A percentile compares a stretch with the other conserved stretches of the same genome.
phyloP scores from a whole-genome alignment of 768 basidiomycete genomes.

The Xerocomus potaroensis region DNA sequence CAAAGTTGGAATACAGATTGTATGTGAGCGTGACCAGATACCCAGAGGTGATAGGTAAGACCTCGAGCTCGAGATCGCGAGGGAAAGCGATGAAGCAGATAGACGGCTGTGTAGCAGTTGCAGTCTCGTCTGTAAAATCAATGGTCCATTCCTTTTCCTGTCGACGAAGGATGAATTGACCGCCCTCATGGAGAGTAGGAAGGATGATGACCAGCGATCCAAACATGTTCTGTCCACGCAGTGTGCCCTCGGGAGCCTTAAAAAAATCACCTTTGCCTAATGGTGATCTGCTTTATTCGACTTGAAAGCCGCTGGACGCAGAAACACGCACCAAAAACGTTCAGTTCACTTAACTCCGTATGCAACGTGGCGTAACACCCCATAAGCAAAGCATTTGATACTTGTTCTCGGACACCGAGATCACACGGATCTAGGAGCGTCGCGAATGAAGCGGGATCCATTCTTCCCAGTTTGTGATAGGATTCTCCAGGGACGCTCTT shows the following conservation, averaged over 20 bases:
- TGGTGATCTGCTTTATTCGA: background rate
- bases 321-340: slow-evolving; percentile 37
- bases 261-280: slow-evolving; percentile 38
- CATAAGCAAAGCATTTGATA: slow-evolving; percentile 14
- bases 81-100: slow-evolving; percentile 39
- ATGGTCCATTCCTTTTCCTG: slow-evolving; percentile 28
- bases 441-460: slow-evolving; percentile 35
- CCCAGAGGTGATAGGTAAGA: slow-evolving; percentile 9
- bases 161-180: slow-evolving; percentile 37
- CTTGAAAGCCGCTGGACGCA: background rate
- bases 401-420: slow-evolving; percentile 22
- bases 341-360: slow-evolving; percentile 41
- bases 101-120: background rate
- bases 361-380: slow-evolving; percentile 22
- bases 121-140: slow-evolving; percentile 29
- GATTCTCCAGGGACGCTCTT: slow-evolving; percentile 40
- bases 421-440: slow-evolving; percentile 29
- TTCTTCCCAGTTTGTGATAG: slow-evolving; percentile 44
- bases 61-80: slow-evolving; percentile 41
- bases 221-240: slow-evolving; percentile 41
- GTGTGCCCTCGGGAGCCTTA: slow-evolving; percentile 48
- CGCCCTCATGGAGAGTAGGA: slow-evolving; percentile 44
- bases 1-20: background rate
- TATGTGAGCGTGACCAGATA: background rate
- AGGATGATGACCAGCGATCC: slow-evolving; percentile 48